Conservation (phyloP, 345 rosid species). For the Ricinus communis region DNA sequence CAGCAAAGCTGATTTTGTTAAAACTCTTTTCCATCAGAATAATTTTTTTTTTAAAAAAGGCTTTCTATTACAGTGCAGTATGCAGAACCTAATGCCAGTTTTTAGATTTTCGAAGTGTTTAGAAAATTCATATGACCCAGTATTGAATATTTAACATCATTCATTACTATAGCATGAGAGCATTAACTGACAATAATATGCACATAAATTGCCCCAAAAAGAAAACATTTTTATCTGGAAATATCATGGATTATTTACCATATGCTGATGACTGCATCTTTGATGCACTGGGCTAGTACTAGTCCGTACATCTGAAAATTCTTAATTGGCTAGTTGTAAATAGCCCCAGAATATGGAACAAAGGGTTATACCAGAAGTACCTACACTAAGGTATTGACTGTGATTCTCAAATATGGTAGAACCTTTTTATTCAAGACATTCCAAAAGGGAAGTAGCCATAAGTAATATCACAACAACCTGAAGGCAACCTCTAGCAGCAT, state of each 20-base stretch:
- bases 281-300: too few relatives aligned
- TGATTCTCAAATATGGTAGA: too few relatives aligned
- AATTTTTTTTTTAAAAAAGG: neutral
- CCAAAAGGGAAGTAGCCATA: too few relatives aligned
- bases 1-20: neutral
- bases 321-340: too few relatives aligned
- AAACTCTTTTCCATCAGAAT: neutral
- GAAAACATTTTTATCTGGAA: neutral
- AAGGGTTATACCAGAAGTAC: too few relatives aligned
- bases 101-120: neutral
- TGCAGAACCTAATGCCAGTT: neutral
- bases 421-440: too few relatives aligned
- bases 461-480: neutral
- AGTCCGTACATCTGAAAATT: too few relatives aligned
- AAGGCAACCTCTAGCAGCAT: neutral
- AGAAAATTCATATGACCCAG: neutral
- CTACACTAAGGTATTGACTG: too few relatives aligned
- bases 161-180: neutral
- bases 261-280: neutral
- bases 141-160: neutral
- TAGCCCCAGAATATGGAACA: too few relatives aligned
- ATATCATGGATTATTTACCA: neutral
- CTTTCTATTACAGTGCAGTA: neutral
- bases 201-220: neutral
- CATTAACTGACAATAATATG: neutral